Evolutionary conservation across 805 yeast species (phyloP).

Genomic region (Starmerella stellata): DNA sequence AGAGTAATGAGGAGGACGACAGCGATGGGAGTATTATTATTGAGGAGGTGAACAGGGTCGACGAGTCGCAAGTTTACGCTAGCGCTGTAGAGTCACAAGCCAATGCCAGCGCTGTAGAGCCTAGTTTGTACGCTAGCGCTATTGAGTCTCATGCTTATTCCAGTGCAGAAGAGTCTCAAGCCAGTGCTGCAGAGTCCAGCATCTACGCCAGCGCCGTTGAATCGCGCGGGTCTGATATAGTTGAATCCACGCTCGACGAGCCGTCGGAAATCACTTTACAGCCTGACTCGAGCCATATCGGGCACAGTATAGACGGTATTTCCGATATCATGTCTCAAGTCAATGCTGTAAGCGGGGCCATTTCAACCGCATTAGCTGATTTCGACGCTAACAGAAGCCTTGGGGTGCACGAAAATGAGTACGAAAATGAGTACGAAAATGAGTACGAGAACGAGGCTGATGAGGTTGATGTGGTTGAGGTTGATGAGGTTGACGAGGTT

Average conservation of each 20-base stretch:
- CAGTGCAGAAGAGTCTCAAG: not conserved
- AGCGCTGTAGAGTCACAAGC: not conserved
- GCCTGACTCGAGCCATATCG: too few species aligned
- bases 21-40: not conserved
- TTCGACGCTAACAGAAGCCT: too few species aligned
- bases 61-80: not conserved
- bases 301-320: too few species aligned
- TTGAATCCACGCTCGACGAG: too few species aligned
- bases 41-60: not conserved
- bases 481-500: not conserved
- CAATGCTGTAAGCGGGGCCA: too few species aligned
- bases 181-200: not conserved
- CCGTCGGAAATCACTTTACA: too few species aligned
- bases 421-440: constrained; percentile 2
- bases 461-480: not conserved
- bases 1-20: constrained; percentile 5
- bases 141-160: not conserved
- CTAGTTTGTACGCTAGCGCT: too few species aligned
- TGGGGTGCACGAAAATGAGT: constrained; percentile 1
- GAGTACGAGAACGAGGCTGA: constrained; percentile 1
- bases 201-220: not conserved
- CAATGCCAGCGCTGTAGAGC: not conserved
- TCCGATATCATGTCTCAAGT: too few species aligned
- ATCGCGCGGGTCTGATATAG: too few species aligned
- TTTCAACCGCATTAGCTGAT: too few species aligned